phyloP scores from a whole-genome alignment of 2,329 filamentous ascomycete genomes.

The Macrophomina phaseolina region DNA sequence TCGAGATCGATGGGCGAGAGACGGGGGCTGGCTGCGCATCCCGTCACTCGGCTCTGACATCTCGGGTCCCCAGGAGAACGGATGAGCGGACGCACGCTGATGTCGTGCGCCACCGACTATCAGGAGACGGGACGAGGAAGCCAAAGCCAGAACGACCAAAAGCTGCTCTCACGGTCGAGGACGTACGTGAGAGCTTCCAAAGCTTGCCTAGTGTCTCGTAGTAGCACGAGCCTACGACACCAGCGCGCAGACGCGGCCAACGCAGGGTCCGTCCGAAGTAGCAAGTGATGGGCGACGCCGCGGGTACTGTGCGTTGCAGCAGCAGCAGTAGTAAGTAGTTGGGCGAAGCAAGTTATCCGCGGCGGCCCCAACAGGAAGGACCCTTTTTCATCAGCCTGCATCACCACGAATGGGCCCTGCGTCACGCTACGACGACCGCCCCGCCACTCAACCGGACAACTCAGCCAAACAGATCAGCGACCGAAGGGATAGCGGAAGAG shows the following conservation, averaged over 20 bases:
- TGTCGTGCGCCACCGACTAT: no score
- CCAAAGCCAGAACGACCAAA: no score
- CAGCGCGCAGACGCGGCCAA: not conserved
- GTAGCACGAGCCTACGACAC: not conserved
- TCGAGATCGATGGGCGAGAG: not conserved
- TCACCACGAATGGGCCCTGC: not conserved
- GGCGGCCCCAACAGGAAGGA: not conserved
- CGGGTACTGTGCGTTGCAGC: not conserved
- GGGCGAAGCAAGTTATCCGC: no score
- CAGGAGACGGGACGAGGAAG: no score
- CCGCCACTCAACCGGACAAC: not conserved
- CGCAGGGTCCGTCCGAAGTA: constrained; percentile 7
- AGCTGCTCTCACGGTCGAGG: no score
- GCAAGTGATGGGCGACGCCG: not conserved
- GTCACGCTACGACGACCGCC: not conserved
- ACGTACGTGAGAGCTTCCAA: no score
- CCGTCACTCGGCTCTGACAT: no score
- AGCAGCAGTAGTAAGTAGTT: no score
- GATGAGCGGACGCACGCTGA: not conserved
- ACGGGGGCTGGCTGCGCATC: no score
- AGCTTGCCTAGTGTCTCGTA: not conserved
- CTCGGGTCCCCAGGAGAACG: no score
- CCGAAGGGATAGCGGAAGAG: not conserved
- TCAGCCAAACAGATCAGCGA: not conserved
- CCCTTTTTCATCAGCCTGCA: no score